Base-by-base conservation (phyloP, 805 yeast species). In the Kuraishia molischiana region DNA sequence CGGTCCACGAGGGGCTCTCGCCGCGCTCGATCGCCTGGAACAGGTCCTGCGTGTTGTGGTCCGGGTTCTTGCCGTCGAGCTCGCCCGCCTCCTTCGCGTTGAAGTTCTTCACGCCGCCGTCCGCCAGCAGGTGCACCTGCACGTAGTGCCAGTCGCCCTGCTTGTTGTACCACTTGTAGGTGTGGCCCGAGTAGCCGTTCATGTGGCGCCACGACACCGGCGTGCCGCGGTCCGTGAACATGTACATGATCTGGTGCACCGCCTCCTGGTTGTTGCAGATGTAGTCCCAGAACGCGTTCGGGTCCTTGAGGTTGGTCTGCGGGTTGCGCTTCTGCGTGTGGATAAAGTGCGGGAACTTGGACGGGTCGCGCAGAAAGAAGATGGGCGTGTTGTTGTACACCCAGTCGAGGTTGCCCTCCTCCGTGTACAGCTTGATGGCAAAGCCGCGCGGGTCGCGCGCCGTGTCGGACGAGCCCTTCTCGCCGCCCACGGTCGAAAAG, bases 241-340 rank as follows among this genome's bases (percentile, higher is more conserved):
- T 65, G 42, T 69, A 67, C 74, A 75, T 70, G 33, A 82, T 79
- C 62, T 83, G 89, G 59, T 83, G 92, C 44, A 72, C 60, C 19
- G 86, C 67, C 62, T 83, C 94, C 52, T 70, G 84, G 59, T 83
- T 83, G 51, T 70, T 66, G 26, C 81, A 72, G 54, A 81, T 69
- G 57, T 79, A 84, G 61, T 84, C 90, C 94, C 94, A 84, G 59
- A 81, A 81, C 83, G 77, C 77, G 61, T 79, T 72, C 15, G 90
- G 69, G 58, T 83, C 92, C 60, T 80, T 80, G 59, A 80, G 65
- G 61, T 83, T 83, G 31, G 87, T 82, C 56, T 79, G 74, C 17
- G 94, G 92, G 63, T 80, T 72, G 64, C 94, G 73, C 76, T 85
- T 84, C 61, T 85, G 95, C 17, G 95, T 81, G 62, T 85, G 95